Evolutionary conservation across 1,284 basidiomycete genomes (phyloP), one percentile per base, ranked within the genome.

Genomic region (Melampsora larici-populina): DNA sequence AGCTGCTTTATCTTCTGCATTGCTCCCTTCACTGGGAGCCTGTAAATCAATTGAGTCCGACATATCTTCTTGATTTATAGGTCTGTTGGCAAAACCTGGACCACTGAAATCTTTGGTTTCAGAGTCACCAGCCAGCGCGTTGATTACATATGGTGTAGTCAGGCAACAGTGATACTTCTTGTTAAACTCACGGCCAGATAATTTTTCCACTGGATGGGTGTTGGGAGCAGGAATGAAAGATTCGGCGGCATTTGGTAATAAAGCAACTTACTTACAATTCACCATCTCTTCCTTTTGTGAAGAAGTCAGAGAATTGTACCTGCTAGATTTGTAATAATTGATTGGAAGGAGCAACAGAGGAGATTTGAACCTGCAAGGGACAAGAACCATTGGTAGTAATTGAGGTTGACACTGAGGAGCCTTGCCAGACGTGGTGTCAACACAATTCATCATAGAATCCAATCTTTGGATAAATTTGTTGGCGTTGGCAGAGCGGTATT

Each of bases 381-480:
- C 24, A 26, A 26, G 60, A 15, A 17, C 60, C 26, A 17, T 62
- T 15, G 60, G 60, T 13, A 62, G 60, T 17, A 13, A 11, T 11
- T 26, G 24, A 62, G 24, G 64, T 9, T 43, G 62, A 3, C 46
- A n/a, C 33, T 15, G 6, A 0, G 70, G 26, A 5, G 26, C 36
- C 63, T 63, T 33, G n/a, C 43, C 58, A 43, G 3, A 3, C 17
- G 36, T 60, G 6, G 26, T 40, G 46, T 24, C n/a, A n/a, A n/a
- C n/a, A n/a, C n/a, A n/a, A n/a, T n/a, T 60, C 70, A 63, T 72
- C 29, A 24, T 13, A n/a, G 4, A 43, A 43, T 72, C 70, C 29
- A 72, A 48, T n/a, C 21, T n/a, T 21, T 60, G 46, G 31, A 72
- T 62, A 29, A 72, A 72, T 24, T 62, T 62, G 3, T 46, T 46